Base-by-base conservation (phyloP, 805 yeast species). In the Ogataea chonburiensis region DNA sequence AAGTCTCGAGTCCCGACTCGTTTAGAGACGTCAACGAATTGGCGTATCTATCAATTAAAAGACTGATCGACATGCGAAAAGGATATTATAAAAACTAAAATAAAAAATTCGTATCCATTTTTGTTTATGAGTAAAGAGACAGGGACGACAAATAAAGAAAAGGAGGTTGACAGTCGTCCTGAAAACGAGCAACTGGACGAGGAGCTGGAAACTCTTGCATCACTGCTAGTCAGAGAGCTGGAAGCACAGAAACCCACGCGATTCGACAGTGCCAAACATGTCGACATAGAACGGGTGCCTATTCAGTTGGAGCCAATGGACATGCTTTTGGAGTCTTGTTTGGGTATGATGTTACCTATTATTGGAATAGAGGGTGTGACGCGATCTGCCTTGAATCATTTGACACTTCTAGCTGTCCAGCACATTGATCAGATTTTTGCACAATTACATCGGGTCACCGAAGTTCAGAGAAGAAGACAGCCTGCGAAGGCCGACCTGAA, bases 381-480 rank as follows among this genome's bases (percentile, higher is more conserved):
- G 3, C 41, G 47, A 7, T 47, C 59, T 18, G 74, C 75, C 4
- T 46, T 74, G 29, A 60, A 63, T 9, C 62, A 66, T 21, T 40
- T 74, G 24, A 47, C 67, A 5, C 48, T 56, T 4, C 47, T 69
- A 24, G 59, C 68, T 0, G 52, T 52, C 12, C 47, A 53, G 8
- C 68, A 66, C 37, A 47, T 73, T 32, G 52, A 63, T 28, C 61
- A 63, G 11, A 37, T 79, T 37, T 50, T 70, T 7, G 45, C 52
- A 2, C 58, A 67, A 18, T 48, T 82, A 17, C 75, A 73, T 30
- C 69, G 69, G 42, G 56, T 75, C 21, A 68, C 79, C 3, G 78
- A 77, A 38, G 57, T 73, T 1, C 89, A 82, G 55, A 64, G 91
- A 47, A 68, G 88, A 33, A 61, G 66, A 13, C 54, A 55, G n/a